Conservation (phyloP, 2,329 filamentous ascomycete genomes). For the Xylaria sp. region DNA sequence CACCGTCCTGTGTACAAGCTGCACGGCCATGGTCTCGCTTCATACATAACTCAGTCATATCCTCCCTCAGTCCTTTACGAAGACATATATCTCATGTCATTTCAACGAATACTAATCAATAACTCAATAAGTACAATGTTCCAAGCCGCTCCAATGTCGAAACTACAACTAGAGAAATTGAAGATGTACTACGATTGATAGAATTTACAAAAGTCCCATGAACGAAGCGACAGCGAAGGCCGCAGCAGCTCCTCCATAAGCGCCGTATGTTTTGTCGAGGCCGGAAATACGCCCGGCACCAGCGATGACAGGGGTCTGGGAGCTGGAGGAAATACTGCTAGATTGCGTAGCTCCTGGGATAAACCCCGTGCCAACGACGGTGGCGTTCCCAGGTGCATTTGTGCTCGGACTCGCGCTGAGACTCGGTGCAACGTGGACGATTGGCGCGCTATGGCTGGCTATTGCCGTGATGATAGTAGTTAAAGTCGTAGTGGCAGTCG, state of each 20-base stretch:
- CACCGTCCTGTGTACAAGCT: too few species aligned
- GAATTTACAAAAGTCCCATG: slow-evolving; percentile 8
- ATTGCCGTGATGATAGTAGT: slow-evolving; percentile 2
- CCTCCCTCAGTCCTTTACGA: not conserved
- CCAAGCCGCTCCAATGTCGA: not conserved
- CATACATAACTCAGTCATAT: not conserved
- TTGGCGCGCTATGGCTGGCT: slow-evolving; percentile 4
- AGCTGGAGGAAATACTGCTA: not conserved
- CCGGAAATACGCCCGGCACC: slow-evolving; percentile 7
- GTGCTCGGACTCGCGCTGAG: not conserved
- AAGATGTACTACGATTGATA: not conserved
- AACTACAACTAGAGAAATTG: slow-evolving; percentile 4
- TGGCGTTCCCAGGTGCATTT: slow-evolving; percentile 1
- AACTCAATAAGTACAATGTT: slow-evolving; percentile 1
- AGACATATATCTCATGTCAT: not conserved
- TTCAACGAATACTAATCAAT: not conserved
- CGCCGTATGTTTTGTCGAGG: not conserved
- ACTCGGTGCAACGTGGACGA: not conserved
- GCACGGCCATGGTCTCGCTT: not conserved
- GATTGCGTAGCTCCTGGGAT: slow-evolving; percentile 17
- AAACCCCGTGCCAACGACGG: slow-evolving; percentile 13
- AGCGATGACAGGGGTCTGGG: slow-evolving; percentile 21
- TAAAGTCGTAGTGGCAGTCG: slow-evolving; percentile 16
- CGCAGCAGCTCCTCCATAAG: not conserved
- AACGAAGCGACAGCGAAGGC: not conserved